These are phyloP conservation scores for Fusarium praegraminearum DNA, from an alignment of 2,329 filamentous ascomycete genomes.

Conservation along the genomic window DNA sequence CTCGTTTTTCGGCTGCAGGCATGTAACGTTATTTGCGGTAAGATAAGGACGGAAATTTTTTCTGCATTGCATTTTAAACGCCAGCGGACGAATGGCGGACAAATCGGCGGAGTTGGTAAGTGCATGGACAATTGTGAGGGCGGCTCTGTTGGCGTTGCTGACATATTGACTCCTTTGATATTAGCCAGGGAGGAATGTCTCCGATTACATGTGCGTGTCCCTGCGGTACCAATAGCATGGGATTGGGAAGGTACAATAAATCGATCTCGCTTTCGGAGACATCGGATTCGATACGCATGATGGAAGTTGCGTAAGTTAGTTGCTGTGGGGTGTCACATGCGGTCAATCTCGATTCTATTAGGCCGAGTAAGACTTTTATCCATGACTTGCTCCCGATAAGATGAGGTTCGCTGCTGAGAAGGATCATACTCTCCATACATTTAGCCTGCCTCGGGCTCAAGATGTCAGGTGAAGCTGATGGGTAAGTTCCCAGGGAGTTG, in stretches of 20 bases:
- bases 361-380: background rate
- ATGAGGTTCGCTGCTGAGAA: background rate
- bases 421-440: background rate
- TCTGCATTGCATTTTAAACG: background rate
- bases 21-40: background rate
- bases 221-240: background rate
- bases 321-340: background rate
- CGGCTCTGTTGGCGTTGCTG: constrained; percentile 5
- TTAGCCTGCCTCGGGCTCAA: background rate
- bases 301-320: background rate
- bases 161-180: background rate
- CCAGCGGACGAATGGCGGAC: constrained; percentile 29
- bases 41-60: constrained; percentile 1
- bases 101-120: constrained; percentile 36
- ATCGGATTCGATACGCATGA: background rate
- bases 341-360: background rate
- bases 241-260: background rate
- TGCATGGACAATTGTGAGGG: constrained; percentile 13
- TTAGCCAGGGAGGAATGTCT: background rate
- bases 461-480: too few species aligned
- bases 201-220: background rate
- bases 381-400: background rate
- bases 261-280: background rate
- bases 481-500: background rate
- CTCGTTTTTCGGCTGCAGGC: background rate